Conservation (phyloP, 2,329 filamentous ascomycete genomes). For the Fusarium temperatum region DNA sequence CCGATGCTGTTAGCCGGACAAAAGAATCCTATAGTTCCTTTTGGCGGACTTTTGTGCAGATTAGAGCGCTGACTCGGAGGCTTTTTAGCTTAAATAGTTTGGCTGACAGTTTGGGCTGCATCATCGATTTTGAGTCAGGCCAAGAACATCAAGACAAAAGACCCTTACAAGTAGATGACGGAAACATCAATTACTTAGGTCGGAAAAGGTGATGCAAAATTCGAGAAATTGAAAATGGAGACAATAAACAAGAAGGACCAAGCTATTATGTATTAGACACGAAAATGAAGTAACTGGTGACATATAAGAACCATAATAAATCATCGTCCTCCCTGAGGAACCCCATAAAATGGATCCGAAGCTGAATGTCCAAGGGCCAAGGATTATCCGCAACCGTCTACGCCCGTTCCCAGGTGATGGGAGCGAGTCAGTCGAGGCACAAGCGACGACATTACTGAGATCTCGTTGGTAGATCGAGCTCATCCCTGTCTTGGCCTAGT, state of each 20-base stretch:
- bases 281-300: not conserved
- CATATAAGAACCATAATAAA: not conserved
- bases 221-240: not conserved
- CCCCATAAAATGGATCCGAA: not conserved
- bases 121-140: not conserved
- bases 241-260: no score
- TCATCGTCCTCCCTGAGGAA: not conserved
- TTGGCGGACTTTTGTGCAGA: not conserved
- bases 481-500: not conserved
- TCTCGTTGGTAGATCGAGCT: not conserved
- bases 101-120: not conserved
- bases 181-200: not conserved
- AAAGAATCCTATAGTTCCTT: not conserved
- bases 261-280: not conserved
- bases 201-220: not conserved
- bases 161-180: fast-evolving
- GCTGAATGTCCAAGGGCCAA: not conserved
- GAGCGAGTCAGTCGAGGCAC: not conserved
- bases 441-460: not conserved
- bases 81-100: not conserved
- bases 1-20: not conserved
- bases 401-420: not conserved
- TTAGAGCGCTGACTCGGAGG: not conserved
- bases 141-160: not conserved
- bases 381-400: not conserved